Evolutionary conservation across 176 grass and related monocot genomes (phyloP), one percentile per base, ranked within the genome.

Genomic region (barley (Hordeum vulgare)): DNA sequence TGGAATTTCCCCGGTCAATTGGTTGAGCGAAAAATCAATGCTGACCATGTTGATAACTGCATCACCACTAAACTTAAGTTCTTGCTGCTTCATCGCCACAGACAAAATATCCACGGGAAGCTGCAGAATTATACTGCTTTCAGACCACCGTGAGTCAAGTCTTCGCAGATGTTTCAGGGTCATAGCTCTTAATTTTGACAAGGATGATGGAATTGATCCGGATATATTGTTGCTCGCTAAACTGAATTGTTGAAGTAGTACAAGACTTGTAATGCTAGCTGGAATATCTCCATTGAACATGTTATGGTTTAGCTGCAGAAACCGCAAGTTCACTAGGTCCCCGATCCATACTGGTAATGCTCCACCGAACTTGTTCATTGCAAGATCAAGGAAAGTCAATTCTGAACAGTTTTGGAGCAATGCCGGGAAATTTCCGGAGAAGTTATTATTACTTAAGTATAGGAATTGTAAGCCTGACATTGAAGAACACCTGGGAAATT

Each of bases 241-340:
- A 80, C 86, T 76, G 36, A 92, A 28, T 11, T 47, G 56, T 25
- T 82, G 77, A 36, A 90, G 91, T 12, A n/a, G 11, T 11, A 1
- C 1, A 15, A 88, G 81, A 24, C 35, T 61, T 25, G 56, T 56
- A 4, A 93, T 51, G 5, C 37, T 35, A 0, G 1, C 0, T 1
- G 78, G 91, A 8, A 90, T 88, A 26, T 33, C 25, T 6, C 88
- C 88, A 33, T 8, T 45, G 51, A 93, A 90, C 58, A 68, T 88
- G 41, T 93, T 93, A 1, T 75, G 37, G 7, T 67, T 41, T 14
- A 93, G 21, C 29, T 57, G 63, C 0, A 93, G 3, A 53, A 88
- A 44, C 14, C 1, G 17, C 1, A 74, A 12, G 14, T 37, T 5
- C 31, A 71, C 58, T 4, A 64, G n/a, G 39, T 85, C 65, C 34